Base-by-base conservation (phyloP, 768 basidiomycete genomes). In the Collybia sp. region DNA sequence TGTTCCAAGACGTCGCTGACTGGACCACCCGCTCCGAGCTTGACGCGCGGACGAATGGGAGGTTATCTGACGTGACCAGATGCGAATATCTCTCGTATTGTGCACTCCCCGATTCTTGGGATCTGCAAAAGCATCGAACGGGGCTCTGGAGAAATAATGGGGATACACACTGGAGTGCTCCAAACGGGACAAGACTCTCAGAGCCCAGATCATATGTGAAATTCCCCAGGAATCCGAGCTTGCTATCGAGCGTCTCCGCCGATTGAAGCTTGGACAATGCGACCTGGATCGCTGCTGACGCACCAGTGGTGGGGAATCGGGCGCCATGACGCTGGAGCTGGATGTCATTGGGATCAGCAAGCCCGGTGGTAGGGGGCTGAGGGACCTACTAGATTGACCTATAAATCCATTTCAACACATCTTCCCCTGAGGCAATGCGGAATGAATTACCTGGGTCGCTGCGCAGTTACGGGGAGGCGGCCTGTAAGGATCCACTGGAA, bases 281-380 rank as follows among this genome's bases (percentile, higher is more conserved):
- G 3, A 57, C 48, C 13, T 61, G 50, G 8, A 86, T 85, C 20
- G 50, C 46, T 11, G 56, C 52, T 1, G 70, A 59, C 10, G 77
- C 72, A 1, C 71, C 69, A 0, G 58, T 53, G 0, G 88, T 91
- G 0, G 90, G 90, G 54, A 73, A 91, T 30, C 90, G 79, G 1
- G 87, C 80, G 2, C 88, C 89, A 56, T 93, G 90, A 11, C 90
- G 72, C 63, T 91, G 83, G 6, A 93, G 67, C 88, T 91, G 42
- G 12, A 8, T 25, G 25, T 3, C 8, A 36, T 12, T 34, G 42
- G 8, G 25, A 25, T 25, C 30, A 19, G 16, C 30, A 2, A 48
- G 40, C 18, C 19, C 6, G 31, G 33, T 25, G 39, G 33, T 38
- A 16, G 13, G 30, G 48, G 36, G 25, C 12, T 30, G 38, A 44